Evolutionary conservation across 2,329 filamentous ascomycete genomes (phyloP), one percentile per base, ranked within the genome.

Genomic region (Aureobasidium musti): DNA sequence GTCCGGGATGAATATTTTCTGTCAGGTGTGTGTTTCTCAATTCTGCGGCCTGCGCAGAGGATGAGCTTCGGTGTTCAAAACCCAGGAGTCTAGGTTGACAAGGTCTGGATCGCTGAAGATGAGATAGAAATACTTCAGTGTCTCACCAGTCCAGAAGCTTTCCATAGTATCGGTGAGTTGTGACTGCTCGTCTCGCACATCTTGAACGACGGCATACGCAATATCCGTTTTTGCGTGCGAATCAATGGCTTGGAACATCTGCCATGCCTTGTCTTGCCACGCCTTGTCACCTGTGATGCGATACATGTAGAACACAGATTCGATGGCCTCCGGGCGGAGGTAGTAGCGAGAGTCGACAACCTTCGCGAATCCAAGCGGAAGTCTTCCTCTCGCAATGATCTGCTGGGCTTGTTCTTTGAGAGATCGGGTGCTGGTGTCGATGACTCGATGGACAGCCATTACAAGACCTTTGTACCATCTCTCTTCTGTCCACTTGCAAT

Each of bases 231-330:
- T 81, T 14, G 89, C 90, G 71, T 85, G 79, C 71, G 81, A 81
- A 67, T 86, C 80, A 39, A 92, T 82, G 10, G 85, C 83, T 65
- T 84, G 74, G 74, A 91, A 92, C 89, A 92, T 92, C 65, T 81
- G 80, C 90, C 90, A 92, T 1, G 89, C 90, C 73, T 87, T 87
- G 67, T 89, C 84, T 73, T 86, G 86, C 83, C 87, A 89, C 57
- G 81, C 79, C 1, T 81, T 71, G 69, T 91, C 86, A 30, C 89
- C 90, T 0, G 89, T 92, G 67, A 91, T 81, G 67, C 90, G 85
- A 75, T 89, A 91, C 81, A 94, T 86, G 73, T 91, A 85, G 76
- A 91, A 94, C 5, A 95, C 85, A 17, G 87, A 90, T 79, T 94
- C 91, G 64, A 94, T 91, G 2, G 90, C 90, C 77, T 94, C 91